phyloP scores from a whole-genome alignment of 768 basidiomycete genomes.

The Mrakia frigida region DNA sequence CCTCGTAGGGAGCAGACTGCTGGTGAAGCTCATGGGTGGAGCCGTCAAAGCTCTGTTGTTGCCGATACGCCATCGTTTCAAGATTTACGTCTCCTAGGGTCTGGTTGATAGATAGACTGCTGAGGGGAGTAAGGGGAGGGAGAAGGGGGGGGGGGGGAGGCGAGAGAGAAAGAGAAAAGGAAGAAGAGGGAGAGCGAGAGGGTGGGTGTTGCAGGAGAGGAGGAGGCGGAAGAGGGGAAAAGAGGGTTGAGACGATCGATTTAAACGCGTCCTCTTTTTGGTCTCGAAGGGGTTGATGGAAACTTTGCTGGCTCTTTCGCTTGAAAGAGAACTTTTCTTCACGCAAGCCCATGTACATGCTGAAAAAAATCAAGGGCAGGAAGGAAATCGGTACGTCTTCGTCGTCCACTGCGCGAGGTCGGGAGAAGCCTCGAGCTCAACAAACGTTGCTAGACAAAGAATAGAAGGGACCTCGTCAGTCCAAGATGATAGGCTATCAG shows the following conservation, averaged over 20 bases:
- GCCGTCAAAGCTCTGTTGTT: conserved; percentile 23
- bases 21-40: conserved; percentile 22
- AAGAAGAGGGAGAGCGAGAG: background rate
- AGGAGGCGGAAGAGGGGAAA: background rate
- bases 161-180: background rate
- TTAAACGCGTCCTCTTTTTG: background rate
- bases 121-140: background rate
- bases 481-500: too few species aligned
- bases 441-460: too few species aligned
- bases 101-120: background rate
- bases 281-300: too few species aligned
- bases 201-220: background rate
- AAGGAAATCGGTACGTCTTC: background rate
- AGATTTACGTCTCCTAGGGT: background rate
- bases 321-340: too few species aligned
- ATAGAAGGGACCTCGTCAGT: too few species aligned
- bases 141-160: background rate
- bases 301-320: background rate
- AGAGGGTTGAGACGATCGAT: background rate
- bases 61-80: conserved; percentile 28
- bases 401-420: too few species aligned
- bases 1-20: conserved; percentile 4
- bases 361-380: background rate
- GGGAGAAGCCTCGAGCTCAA: too few species aligned
- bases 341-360: too few species aligned